Evolutionary conservation across 768 basidiomycete species (phyloP).

Genomic region (Tricholomella constricta): DNA sequence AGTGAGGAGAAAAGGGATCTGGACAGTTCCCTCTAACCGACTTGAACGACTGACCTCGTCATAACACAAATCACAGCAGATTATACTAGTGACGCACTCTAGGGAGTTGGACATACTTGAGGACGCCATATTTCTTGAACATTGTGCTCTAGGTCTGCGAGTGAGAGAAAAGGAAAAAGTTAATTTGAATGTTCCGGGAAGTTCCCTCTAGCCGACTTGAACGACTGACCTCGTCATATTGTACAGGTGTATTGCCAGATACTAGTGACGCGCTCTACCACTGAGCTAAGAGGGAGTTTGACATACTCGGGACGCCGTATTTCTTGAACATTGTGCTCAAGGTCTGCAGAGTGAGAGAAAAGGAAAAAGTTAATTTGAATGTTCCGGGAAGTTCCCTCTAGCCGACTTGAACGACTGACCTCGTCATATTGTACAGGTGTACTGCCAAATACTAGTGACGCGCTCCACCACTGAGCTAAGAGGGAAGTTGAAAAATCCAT

Average conservation of each 20-base stretch:
- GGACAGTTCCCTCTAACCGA: constrained; percentile 3
- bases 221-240: constrained; percentile 2
- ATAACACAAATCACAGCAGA: constrained; percentile 25
- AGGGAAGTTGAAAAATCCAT: constrained; percentile 9
- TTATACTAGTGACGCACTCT: constrained; percentile 57
- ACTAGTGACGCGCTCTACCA: constrained; percentile 40
- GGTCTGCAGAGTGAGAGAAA: no score
- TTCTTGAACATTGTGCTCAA: no score
- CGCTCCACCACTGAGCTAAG: constrained; percentile 42
- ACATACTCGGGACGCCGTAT: not conserved
- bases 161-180: no score
- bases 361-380: no score
- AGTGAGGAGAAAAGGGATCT: not conserved
- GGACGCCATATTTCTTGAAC: no score
- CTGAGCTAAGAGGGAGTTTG: constrained; percentile 34
- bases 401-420: constrained; percentile 7
- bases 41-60: constrained; percentile 38
- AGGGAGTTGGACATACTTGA: no score
- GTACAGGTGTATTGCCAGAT: no score
- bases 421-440: not conserved
- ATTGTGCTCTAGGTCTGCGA: no score
- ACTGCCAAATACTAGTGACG: constrained; percentile 33
- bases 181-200: no score
- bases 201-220: constrained; percentile 6
- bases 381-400: no score